Conservation (phyloP, 192 early-diverging fungal genomes). For the Ambispora gerdemannii region DNA sequence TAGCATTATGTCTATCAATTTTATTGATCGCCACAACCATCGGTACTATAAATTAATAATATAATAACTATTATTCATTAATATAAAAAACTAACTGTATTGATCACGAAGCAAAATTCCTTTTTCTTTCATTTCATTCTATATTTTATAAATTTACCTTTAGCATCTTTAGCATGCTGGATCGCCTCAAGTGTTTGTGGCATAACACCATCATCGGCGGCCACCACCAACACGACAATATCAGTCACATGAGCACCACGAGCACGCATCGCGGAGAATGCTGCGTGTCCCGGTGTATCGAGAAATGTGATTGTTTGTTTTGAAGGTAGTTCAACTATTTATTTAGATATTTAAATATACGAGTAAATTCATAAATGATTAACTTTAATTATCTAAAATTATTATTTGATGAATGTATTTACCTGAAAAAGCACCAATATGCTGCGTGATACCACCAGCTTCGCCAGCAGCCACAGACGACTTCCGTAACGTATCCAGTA, state of each 20-base stretch:
- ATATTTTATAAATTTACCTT: conserved; percentile 28
- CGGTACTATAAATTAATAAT: conserved; percentile 54
- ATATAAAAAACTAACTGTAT: neutral
- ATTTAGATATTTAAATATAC: neutral
- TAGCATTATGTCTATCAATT: conserved; percentile 86
- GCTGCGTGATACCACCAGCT: conserved; percentile 96
- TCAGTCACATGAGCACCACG: conserved; percentile 92
- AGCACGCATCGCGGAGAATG: conserved; percentile 91
- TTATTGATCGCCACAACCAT: conserved; percentile 98
- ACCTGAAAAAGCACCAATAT: conserved; percentile 95
- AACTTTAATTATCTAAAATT: conserved; percentile 66
- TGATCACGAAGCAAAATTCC: no score
- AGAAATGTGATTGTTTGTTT: conserved; percentile 84
- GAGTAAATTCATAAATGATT: neutral
- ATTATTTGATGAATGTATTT: conserved; percentile 55
- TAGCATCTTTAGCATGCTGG: conserved; percentile 79
- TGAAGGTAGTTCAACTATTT: conserved; percentile 56
- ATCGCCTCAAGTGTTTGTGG: conserved; percentile 97
- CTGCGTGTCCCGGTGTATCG: conserved; percentile 96
- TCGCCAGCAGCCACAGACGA: conserved; percentile 90
- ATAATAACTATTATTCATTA: neutral
- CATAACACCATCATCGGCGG: conserved; percentile 98
- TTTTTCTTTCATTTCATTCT: neutral
- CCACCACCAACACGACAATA: conserved; percentile 94
- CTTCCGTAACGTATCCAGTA: conserved; percentile 87